Evolutionary conservation across 2,329 filamentous ascomycete genomes (phyloP).

Genomic region (Didymella sp.): DNA sequence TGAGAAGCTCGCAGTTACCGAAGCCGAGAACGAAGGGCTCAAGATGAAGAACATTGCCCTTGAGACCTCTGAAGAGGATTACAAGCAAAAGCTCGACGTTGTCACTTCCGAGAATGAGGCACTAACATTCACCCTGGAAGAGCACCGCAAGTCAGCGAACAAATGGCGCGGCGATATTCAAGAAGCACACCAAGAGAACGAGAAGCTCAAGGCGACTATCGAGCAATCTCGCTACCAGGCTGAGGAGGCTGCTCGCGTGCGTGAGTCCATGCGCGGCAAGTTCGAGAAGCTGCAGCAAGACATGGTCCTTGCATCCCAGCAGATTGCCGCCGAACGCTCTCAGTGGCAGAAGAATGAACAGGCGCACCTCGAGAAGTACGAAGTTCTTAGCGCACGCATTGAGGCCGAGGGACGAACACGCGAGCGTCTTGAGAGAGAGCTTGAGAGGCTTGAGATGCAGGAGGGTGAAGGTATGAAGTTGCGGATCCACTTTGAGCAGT

Average conservation of each 20-base stretch:
- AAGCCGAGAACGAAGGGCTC: conserved; percentile 65
- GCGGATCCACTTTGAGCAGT: conserved; percentile 73
- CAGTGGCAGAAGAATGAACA: conserved; percentile 74
- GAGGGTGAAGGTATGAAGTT: conserved; percentile 80
- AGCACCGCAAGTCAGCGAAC: conserved; percentile 67
- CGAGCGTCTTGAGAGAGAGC: conserved; percentile 55
- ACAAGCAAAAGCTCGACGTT: conserved; percentile 60
- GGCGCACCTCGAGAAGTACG: conserved; percentile 61
- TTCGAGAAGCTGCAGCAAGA: conserved; percentile 87
- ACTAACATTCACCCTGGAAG: conserved; percentile 66
- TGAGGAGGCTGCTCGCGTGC: conserved; percentile 83
- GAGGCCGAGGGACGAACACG: conserved; percentile 54
- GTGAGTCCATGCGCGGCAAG: conserved; percentile 83
- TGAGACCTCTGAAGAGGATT: conserved; percentile 51
- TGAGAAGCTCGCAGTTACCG: conserved; percentile 59
- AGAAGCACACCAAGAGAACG: conserved; percentile 59
- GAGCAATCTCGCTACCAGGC: conserved; percentile 78
- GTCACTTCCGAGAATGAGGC: conserved; percentile 66
- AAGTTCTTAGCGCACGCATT: conserved; percentile 62
- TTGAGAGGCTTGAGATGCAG: conserved; percentile 57
- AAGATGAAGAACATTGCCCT: conserved; percentile 51
- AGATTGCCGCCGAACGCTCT: conserved; percentile 83
- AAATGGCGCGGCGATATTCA: conserved; percentile 67
- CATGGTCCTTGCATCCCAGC: conserved; percentile 78
- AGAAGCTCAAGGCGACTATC: conserved; percentile 75